Base-by-base conservation (phyloP, 2,329 filamentous ascomycete species). In the Penicillium digitatum region DNA sequence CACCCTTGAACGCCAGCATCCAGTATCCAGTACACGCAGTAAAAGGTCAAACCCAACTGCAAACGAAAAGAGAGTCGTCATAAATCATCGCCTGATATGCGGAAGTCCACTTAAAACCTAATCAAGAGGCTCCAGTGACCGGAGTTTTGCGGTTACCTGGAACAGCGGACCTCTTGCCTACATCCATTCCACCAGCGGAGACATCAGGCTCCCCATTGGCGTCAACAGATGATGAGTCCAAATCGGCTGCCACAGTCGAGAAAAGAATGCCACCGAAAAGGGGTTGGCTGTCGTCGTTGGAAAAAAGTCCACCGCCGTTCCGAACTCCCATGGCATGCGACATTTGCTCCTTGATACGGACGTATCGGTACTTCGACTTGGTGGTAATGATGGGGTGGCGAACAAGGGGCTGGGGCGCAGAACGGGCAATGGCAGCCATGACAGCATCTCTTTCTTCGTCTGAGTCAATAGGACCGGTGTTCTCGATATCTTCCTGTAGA, bases 391-490 rank as follows among this genome's bases (percentile, higher is more conserved):
- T 71, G 2, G 76, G 76, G 47, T 89, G 85, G 8, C 86, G 84
- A 27, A 90, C 82, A 5, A 95, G 76, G 0, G 93, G 92, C 59
- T 87, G 85, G 0, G 93, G 92, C 40, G 85, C 86, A 76, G 89
- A 90, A 51, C 85, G 84, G 24, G 85, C 80, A 51, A 93, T 72
- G 16, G 89, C 89, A 31, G 82, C 80, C 90, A 97, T 96, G 48
- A 97, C 89, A 0, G 87, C 82, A 46, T 91, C 87, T 48, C 90
- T 90, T 74, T 99, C 94, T 77, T 97, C 94, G 69, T 99, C 94
- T 2, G 89, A 94, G 72, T 99, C 94, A 35, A 99, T 84, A 1
- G 90, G 88, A 6, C 85, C 86, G 58, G 90, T 89, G 54, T 83
- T 83, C 44, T 95, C 90, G 65, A 92, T 83, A 57, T 93, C 89